These are phyloP conservation scores for Fusarium setosum DNA, from an alignment of 2,329 filamentous ascomycete species.

Conservation along the genomic window DNA sequence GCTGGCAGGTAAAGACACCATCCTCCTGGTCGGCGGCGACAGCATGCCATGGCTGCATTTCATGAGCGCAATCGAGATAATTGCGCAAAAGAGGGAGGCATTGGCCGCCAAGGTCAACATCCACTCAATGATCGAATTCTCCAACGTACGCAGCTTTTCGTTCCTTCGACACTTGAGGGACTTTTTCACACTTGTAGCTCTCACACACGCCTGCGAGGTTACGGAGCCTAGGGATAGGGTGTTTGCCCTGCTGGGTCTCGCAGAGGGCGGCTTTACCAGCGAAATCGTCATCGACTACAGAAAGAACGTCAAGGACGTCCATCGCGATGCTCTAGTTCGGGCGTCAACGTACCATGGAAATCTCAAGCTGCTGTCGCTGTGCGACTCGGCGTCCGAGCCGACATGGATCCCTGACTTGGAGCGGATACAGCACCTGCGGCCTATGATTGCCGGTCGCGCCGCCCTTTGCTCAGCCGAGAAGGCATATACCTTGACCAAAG, in stretches of 20 bases:
- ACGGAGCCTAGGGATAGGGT: not conserved
- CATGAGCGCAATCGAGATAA: not conserved
- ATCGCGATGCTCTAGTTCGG: constrained; percentile 2
- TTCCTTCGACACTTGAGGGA: not conserved
- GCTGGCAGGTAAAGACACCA: not conserved
- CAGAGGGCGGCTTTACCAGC: not conserved
- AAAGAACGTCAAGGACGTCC: not conserved
- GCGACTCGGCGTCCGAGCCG: constrained; percentile 1
- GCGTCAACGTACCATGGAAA: not conserved
- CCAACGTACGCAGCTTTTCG: constrained; percentile 1
- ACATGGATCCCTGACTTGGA: constrained; percentile 4
- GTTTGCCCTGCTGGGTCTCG: not conserved
- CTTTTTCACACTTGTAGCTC: not conserved
- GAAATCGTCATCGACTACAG: not conserved
- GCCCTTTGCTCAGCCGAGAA: constrained; percentile 1
- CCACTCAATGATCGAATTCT: not conserved
- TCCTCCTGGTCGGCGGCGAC: not conserved
- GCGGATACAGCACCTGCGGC: not conserved
- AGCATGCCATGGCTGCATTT: not conserved
- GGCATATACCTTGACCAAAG: not conserved
- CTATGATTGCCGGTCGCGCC: not conserved
- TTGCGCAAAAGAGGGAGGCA: not conserved
- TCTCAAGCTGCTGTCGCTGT: constrained; percentile 3
- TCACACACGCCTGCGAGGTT: not conserved
- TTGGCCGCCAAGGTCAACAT: not conserved